A percentile compares a stretch with the other conserved stretches of the same genome.
phyloP scores from a whole-genome alignment of 108 stramenopile species.

The Nitzschia sp. region DNA sequence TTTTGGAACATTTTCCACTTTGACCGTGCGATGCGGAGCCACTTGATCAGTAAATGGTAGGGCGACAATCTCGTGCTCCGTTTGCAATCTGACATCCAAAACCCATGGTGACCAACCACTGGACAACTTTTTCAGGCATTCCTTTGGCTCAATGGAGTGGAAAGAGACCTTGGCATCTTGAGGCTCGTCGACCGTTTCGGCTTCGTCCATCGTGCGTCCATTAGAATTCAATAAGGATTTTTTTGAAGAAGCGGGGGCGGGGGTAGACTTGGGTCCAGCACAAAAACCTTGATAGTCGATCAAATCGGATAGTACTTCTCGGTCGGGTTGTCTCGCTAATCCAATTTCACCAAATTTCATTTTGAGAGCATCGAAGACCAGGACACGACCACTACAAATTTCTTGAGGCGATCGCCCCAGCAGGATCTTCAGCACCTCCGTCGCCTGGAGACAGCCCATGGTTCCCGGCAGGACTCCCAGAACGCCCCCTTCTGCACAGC shows the following conservation, averaged over 20 bases:
- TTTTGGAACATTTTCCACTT: constrained; percentile 62
- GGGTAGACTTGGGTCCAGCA: constrained; percentile 59
- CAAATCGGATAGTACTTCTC: constrained; percentile 53
- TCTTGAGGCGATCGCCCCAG: constrained; percentile 56
- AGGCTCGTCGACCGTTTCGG: constrained; percentile 31
- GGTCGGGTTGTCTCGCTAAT: constrained; percentile 38
- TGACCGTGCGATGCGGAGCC: constrained; percentile 80
- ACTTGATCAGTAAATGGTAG: constrained; percentile 91
- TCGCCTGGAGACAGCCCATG: constrained; percentile 95
- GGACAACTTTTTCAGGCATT: constrained; percentile 68
- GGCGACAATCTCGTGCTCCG: constrained; percentile 91
- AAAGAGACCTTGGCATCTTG: constrained; percentile 37
- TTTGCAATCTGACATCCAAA: constrained; percentile 86
- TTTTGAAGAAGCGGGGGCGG: background rate
- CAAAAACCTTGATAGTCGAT: constrained; percentile 91
- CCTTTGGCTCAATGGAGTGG: constrained; percentile 63
- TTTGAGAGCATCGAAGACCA: constrained; percentile 83
- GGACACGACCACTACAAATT: constrained; percentile 67
- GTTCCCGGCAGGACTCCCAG: constrained; percentile 92
- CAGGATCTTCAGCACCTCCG: constrained; percentile 86
- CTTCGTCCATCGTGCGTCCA: constrained; percentile 87
- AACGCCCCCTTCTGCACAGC: constrained; percentile 96
- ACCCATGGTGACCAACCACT: constrained; percentile 94
- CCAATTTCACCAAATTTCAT: constrained; percentile 82
- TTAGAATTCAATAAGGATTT: constrained; percentile 8